These are phyloP conservation scores for Colletotrichum destructivum DNA, from an alignment of 2,329 filamentous ascomycete species.

Conservation along the genomic window DNA sequence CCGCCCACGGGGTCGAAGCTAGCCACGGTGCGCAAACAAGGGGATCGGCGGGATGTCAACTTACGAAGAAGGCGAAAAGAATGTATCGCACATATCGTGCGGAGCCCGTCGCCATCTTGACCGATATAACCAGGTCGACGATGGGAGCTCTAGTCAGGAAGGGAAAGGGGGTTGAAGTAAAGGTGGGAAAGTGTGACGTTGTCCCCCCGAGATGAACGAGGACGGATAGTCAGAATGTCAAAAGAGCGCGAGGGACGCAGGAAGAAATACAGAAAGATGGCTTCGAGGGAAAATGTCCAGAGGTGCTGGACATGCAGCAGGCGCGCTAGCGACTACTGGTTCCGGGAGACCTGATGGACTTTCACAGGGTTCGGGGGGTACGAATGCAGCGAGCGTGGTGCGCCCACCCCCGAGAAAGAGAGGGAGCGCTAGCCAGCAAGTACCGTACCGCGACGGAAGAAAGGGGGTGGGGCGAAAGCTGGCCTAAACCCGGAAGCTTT, in stretches of 20 bases:
- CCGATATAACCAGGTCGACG: slow-evolving; percentile 36
- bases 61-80: slow-evolving; percentile 87
- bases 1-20: not conserved
- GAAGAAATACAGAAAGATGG: slow-evolving; percentile 22
- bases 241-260: not conserved
- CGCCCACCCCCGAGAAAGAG: slow-evolving; percentile 24
- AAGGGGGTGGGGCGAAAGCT: slow-evolving; percentile 34
- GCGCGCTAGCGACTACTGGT: slow-evolving; percentile 13
- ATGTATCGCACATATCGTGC: slow-evolving; percentile 84
- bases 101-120: slow-evolving; percentile 75
- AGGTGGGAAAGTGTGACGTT: slow-evolving; percentile 2
- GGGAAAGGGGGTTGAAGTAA: slow-evolving; percentile 22
- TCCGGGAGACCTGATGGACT: slow-evolving; percentile 19
- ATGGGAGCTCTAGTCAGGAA: slow-evolving; percentile 5
- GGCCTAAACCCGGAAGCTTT: slow-evolving; percentile 31
- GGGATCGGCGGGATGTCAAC: slow-evolving; percentile 51
- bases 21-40: not conserved
- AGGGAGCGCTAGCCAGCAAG: slow-evolving; percentile 31
- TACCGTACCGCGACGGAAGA: slow-evolving; percentile 21
- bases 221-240: not conserved
- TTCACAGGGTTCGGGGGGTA: slow-evolving; percentile 33
- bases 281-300: slow-evolving; percentile 35
- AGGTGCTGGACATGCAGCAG: slow-evolving; percentile 25
- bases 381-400: slow-evolving; percentile 37
- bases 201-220: slow-evolving; percentile 17